Conservation (phyloP, 306 rosid species). For the Cucurbita argyrosperma region DNA sequence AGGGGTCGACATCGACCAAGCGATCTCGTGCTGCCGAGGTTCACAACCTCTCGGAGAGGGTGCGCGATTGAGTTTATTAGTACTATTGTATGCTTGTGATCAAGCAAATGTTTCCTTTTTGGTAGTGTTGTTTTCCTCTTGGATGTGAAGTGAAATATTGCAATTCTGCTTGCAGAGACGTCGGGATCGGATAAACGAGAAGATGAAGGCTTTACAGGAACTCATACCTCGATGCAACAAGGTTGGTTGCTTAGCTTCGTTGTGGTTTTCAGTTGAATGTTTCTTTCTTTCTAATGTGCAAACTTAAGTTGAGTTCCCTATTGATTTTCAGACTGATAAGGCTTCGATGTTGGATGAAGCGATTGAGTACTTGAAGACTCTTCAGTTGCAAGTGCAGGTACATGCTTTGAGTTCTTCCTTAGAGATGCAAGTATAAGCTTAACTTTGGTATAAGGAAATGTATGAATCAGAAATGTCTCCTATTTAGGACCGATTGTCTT, state of each 20-base stretch:
- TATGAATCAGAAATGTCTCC: background rate
- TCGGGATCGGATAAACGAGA: slow-evolving; percentile 89
- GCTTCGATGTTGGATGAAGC: slow-evolving; percentile 98
- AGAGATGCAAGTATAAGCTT: background rate
- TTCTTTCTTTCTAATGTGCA: background rate
- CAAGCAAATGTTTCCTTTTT: background rate
- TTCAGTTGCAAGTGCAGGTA: slow-evolving; percentile 88
- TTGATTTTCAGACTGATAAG: slow-evolving; percentile 58
- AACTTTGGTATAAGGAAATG: background rate
- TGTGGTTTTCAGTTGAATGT: background rate
- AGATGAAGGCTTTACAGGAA: slow-evolving; percentile 82
- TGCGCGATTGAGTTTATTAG: slow-evolving; percentile 11
- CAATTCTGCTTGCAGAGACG: slow-evolving; percentile 42
- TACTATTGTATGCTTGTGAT: background rate
- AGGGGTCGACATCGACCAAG: slow-evolving; percentile 44
- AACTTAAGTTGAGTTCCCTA: background rate
- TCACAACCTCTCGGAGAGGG: slow-evolving; percentile 97
- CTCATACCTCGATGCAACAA: slow-evolving; percentile 86
- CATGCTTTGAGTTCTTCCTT: background rate
- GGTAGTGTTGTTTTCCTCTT: slow-evolving; percentile 5
- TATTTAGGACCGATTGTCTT: background rate
- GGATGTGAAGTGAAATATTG: slow-evolving; percentile 4
- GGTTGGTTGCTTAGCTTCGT: slow-evolving; percentile 13
- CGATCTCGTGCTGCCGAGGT: slow-evolving; percentile 77
- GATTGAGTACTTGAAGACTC: slow-evolving; percentile 73